Conservation (phyloP, 208 protist genomes). For the Acanthamoeba divionensis region DNA sequence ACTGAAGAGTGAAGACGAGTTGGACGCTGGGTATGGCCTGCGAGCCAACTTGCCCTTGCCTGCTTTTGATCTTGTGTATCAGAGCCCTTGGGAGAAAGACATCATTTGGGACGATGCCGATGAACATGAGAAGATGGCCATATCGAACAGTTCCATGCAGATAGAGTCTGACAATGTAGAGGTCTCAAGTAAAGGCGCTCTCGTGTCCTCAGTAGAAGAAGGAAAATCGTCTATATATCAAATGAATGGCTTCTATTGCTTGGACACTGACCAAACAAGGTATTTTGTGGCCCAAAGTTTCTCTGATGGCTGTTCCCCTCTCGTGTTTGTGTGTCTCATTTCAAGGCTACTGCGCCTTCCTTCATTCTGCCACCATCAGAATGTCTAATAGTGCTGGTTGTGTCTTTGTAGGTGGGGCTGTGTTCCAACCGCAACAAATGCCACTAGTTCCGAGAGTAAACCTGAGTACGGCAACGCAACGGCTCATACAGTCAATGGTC, state of each 20-base stretch:
- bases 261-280: background rate
- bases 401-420: no score
- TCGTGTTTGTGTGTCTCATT: no score
- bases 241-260: background rate
- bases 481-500: background rate
- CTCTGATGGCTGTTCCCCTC: no score
- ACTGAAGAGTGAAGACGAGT: background rate
- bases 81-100: slow-evolving; percentile 8
- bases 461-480: background rate
- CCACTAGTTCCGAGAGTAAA: background rate
- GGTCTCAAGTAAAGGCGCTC: background rate
- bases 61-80: background rate
- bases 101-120: slow-evolving; percentile 33
- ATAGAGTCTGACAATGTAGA: background rate
- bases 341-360: no score
- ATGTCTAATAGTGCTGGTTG: no score
- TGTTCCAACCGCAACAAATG: background rate
- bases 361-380: no score
- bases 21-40: background rate
- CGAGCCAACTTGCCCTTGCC: background rate
- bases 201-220: background rate
- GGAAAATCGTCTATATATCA: background rate
- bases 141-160: background rate
- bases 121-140: background rate
- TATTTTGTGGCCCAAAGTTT: no score